Conservation (phyloP, 2,329 filamentous ascomycete genomes). For the Reticulascus tulasneorum region DNA sequence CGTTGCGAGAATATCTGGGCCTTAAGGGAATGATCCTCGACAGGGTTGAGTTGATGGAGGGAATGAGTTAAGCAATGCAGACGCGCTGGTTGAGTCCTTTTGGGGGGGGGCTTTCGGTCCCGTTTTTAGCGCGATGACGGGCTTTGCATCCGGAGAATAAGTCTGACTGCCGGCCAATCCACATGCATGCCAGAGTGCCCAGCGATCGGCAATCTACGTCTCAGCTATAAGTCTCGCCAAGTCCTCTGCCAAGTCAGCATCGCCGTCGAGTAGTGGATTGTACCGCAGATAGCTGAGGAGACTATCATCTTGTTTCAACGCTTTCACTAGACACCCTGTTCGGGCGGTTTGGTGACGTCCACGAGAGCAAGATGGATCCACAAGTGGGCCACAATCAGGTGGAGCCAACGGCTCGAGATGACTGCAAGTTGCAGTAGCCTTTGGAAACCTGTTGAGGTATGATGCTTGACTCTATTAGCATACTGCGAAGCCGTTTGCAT, state of each 20-base stretch:
- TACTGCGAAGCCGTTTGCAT: too few species aligned
- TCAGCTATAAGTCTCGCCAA: conserved; percentile 16
- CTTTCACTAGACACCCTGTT: conserved; percentile 13
- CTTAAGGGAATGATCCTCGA: conserved; percentile 87
- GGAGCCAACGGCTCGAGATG: conserved; percentile 2
- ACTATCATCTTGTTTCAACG: conserved; percentile 16
- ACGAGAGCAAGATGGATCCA: conserved; percentile 11
- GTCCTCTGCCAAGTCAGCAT: conserved; percentile 11
- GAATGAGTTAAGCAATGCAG: conserved; percentile 54
- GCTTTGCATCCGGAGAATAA: conserved; percentile 16
- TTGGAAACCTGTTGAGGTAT: too few species aligned
- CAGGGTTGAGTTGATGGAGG: conserved; percentile 83
- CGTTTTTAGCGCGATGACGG: too few species aligned
- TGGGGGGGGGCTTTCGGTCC: too few species aligned
- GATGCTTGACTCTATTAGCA: too few species aligned
- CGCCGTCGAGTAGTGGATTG: too few species aligned
- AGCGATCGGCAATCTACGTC: conserved; percentile 16
- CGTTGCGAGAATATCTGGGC: conserved; percentile 76
- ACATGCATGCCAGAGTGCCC: conserved; percentile 6
- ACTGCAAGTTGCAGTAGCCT: conserved; percentile 8
- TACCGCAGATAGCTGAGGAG: too few species aligned
- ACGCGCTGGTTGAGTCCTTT: conserved; percentile 11
- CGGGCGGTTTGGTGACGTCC: conserved; percentile 12
- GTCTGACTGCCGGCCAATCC: conserved; percentile 11
- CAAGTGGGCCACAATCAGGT: conserved; percentile 1